Base-by-base conservation (phyloP, 805 yeast species). In the Candida methanosorbosa region DNA sequence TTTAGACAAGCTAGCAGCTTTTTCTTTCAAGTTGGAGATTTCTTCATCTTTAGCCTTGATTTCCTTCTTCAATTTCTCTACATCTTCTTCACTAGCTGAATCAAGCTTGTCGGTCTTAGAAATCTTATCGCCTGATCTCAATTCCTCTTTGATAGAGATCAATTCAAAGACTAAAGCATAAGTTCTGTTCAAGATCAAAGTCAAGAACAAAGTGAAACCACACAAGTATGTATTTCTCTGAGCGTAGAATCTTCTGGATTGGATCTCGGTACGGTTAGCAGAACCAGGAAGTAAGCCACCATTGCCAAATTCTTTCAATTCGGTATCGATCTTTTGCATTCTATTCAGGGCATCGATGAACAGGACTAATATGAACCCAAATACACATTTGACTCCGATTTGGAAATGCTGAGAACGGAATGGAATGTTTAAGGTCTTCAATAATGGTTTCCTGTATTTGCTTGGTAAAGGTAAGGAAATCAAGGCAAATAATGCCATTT, bases 211-310 rank as follows among this genome's bases (percentile, higher is more conserved):
- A 2, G 97, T 87, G 61, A 88, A 86, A 1, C 99, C 99, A 46
- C 96, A 86, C 33, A 92, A 69, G 50, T 92, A 92, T 80, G 87
- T 76, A 67, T 92, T 92, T 64, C 99, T 78, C 64, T 92, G 98
- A 16, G 97, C 86, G 54, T 88, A 88, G 61, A 92, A 92, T 52
- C 87, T 74, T 59, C 96, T 75, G 17, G 96, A 92, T 58, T 82
- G 87, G 37, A 83, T 68, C 52, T 92, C 97, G 16, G 86, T 64
- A 39, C 95, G 70, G 48, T 83, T 90, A 39, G 64, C 64, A 16
- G 58, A 61, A 31, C 54, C 49, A 30, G 61, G 57, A 34, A 58
- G 47, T 21, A 59, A 45, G 5, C 54, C 49, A 33, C 53, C 54
- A 30, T 36, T 38, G 5, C 48, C 39, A 4, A 48, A 42, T 9